phyloP scores from a whole-genome alignment of 805 yeast species.

The Metschnikowia borealis region DNA sequence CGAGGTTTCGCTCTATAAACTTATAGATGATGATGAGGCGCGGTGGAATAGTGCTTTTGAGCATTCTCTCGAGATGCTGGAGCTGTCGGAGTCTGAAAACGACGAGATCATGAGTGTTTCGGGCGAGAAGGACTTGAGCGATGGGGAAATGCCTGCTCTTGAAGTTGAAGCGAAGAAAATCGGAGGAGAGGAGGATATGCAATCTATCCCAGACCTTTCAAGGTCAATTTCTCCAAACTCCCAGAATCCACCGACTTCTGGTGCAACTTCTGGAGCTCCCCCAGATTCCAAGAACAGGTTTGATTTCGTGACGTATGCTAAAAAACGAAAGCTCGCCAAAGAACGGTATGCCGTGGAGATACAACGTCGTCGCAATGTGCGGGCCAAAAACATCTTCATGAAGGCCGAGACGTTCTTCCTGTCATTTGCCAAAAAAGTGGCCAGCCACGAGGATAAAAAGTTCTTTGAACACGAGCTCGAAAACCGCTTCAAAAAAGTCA shows the following conservation, averaged over 20 bases:
- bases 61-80: conserved; percentile 18
- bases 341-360: conserved; percentile 25
- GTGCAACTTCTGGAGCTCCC: not conserved
- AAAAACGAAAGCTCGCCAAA: conserved; percentile 39
- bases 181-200: not conserved
- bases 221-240: too few species aligned
- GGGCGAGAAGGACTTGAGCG: conserved; percentile 6
- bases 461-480: conserved; percentile 22
- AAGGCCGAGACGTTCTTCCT: conserved; percentile 37
- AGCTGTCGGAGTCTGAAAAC: conserved; percentile 17
- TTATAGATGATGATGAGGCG: conserved; percentile 41
- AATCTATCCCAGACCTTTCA: too few species aligned
- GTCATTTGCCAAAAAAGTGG: conserved; percentile 28
- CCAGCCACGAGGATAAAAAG: conserved; percentile 22
- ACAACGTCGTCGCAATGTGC: conserved; percentile 16
- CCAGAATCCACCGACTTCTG: too few species aligned
- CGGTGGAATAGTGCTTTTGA: conserved; percentile 29
- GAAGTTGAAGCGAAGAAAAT: not conserved
- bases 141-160: conserved; percentile 4
- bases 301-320: conserved; percentile 57
- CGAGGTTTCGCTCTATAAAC: conserved; percentile 67
- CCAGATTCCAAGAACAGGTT: conserved; percentile 24
- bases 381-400: conserved; percentile 31
- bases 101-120: conserved; percentile 23
- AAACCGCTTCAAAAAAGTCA: conserved; percentile 29